Evolutionary conservation across 2,329 filamentous ascomycete species (phyloP).

Genomic region (Hypocrella siamensis): DNA sequence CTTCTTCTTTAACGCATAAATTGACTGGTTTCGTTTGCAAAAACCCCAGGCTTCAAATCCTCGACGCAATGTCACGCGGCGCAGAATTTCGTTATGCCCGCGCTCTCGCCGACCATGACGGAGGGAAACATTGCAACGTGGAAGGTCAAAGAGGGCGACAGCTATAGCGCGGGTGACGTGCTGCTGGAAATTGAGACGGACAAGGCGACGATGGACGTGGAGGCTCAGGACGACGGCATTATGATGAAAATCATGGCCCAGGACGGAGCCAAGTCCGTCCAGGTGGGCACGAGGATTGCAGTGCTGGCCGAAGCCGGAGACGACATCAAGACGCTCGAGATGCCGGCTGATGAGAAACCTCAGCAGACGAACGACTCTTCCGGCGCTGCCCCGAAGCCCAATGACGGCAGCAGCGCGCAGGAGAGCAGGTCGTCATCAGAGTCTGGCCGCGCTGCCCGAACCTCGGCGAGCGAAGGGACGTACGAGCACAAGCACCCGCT

Average conservation of each 20-base stretch:
- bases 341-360: constrained; percentile 51
- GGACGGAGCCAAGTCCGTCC: constrained; percentile 60
- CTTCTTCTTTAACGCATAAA: constrained; percentile 1
- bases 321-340: constrained; percentile 57
- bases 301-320: constrained; percentile 72
- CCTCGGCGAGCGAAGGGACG: constrained; percentile 28
- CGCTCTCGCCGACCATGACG: constrained; percentile 84
- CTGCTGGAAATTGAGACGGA: constrained; percentile 87
- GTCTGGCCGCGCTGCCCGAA: constrained; percentile 11
- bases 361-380: constrained; percentile 14
- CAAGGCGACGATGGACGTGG: constrained; percentile 89
- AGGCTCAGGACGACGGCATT: constrained; percentile 79
- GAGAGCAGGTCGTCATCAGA: constrained; percentile 32
- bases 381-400: neutral
- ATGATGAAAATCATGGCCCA: constrained; percentile 66
- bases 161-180: constrained; percentile 70
- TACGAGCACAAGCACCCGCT: constrained; percentile 56
- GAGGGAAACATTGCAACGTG: constrained; percentile 78
- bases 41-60: constrained; percentile 43
- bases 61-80: constrained; percentile 51
- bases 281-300: constrained; percentile 68
- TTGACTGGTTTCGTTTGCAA: neutral
- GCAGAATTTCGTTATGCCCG: constrained; percentile 83
- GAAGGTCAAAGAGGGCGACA: constrained; percentile 78
- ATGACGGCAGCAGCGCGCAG: constrained; percentile 10